Conservation (phyloP, 441 rosid species). For the Kokia cookei region DNA sequence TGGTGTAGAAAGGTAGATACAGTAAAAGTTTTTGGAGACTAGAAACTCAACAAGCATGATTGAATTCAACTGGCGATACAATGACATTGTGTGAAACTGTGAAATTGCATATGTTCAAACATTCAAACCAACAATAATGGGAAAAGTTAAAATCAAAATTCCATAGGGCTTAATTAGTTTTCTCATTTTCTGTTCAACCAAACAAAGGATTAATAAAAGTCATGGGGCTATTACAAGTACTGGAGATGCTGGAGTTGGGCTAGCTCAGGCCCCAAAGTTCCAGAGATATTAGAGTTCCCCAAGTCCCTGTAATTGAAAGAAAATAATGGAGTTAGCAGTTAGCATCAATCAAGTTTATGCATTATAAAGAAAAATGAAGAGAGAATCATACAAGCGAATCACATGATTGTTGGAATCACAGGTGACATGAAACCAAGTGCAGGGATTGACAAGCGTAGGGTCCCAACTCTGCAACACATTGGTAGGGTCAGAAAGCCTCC, state of each 20-base stretch:
- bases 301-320: constrained; percentile 49
- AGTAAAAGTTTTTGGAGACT: background rate
- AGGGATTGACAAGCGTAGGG: constrained; percentile 76
- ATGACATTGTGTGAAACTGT: background rate
- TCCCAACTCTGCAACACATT: constrained; percentile 80
- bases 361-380: background rate
- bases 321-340: background rate
- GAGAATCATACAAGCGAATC: constrained; percentile 40
- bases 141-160: background rate
- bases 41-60: background rate
- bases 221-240: constrained; percentile 34
- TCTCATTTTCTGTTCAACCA: background rate
- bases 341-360: constrained; percentile 1
- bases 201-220: background rate
- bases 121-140: background rate
- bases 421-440: constrained; percentile 76
- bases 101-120: background rate
- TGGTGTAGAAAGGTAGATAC: background rate
- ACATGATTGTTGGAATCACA: constrained; percentile 64
- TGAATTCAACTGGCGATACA: no score
- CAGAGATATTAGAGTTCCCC: constrained; percentile 68
- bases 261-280: constrained; percentile 59
- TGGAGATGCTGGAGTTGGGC: constrained; percentile 60
- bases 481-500: constrained; percentile 57
- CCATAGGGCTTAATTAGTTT: background rate